These are phyloP conservation scores for Phytophthora sansomeana DNA, from an alignment of 352 stramenopile species.

Conservation along the genomic window DNA sequence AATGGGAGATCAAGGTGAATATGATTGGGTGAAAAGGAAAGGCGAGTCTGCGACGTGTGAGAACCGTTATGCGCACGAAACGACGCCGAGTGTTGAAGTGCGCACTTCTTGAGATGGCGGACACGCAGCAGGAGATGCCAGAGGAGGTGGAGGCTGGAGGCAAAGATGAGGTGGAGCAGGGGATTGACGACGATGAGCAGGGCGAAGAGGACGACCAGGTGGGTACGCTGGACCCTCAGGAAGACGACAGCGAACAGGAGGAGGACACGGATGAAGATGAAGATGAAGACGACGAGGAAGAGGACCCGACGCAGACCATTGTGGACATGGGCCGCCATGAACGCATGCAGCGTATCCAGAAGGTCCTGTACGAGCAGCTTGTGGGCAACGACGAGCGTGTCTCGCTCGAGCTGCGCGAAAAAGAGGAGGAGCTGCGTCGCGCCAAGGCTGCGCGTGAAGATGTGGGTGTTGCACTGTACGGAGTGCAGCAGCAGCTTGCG, in stretches of 20 bases:
- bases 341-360: constrained; percentile 88
- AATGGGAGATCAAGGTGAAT: too few species aligned
- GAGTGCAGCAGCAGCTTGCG: constrained; percentile 95
- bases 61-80: constrained; percentile 32
- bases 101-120: constrained; percentile 18
- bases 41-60: constrained; percentile 46
- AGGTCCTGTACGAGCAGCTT: constrained; percentile 84
- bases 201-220: constrained; percentile 10
- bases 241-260: constrained; percentile 48
- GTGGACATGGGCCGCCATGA: constrained; percentile 80
- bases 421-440: constrained; percentile 76
- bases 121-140: constrained; percentile 6
- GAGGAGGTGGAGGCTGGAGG: background rate
- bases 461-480: constrained; percentile 93
- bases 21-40: constrained; percentile 15
- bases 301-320: constrained; percentile 80
- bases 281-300: constrained; percentile 63
- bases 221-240: constrained; percentile 5
- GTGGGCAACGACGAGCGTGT: constrained; percentile 78
- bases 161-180: constrained; percentile 9
- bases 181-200: constrained; percentile 12
- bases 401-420: constrained; percentile 77
- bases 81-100: constrained; percentile 22
- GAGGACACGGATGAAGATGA: constrained; percentile 56
- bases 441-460: constrained; percentile 85